Conservation (phyloP, 176 grass and related monocot species). For the Saccharum spontaneum region DNA sequence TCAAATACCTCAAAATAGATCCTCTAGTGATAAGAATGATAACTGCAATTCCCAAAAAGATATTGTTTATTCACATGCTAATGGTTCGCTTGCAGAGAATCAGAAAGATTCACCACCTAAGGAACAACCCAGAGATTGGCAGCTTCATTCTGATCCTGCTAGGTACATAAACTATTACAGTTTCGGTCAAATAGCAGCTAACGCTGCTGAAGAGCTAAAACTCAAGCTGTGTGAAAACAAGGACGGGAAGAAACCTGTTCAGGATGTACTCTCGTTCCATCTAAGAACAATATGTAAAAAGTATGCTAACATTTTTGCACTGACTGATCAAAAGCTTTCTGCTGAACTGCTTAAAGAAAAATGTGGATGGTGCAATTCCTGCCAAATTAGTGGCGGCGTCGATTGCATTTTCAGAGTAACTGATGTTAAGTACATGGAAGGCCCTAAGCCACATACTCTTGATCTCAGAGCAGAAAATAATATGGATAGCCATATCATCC, state of each 20-base stretch:
- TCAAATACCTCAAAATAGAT: conserved; percentile 17
- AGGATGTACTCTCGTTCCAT: conserved; percentile 51
- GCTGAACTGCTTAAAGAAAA: conserved; percentile 78
- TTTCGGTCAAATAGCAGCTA: conserved; percentile 90
- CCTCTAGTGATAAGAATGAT: conserved; percentile 24
- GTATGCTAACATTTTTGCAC: conserved; percentile 58
- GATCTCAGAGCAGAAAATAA: conserved; percentile 53
- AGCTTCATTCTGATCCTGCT: conserved; percentile 46
- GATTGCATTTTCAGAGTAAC: conserved; percentile 75
- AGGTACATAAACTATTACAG: conserved; percentile 81
- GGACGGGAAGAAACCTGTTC: conserved; percentile 68
- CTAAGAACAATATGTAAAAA: conserved; percentile 79
- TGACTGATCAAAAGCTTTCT: conserved; percentile 67
- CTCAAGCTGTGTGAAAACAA: conserved; percentile 64
- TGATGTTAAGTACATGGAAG: conserved; percentile 46
- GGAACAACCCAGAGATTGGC: conserved; percentile 40
- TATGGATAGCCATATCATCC: conserved; percentile 63
- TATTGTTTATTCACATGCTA: conserved; percentile 38
- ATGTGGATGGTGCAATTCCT: conserved; percentile 95
- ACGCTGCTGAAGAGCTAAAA: conserved; percentile 71
- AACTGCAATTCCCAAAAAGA: conserved; percentile 43
- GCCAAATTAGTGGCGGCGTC: conserved; percentile 59
- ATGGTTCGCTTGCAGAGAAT: conserved; percentile 27
- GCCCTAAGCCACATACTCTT: conserved; percentile 18
- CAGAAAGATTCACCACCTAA: conserved; percentile 22